Conservation (phyloP, 768 basidiomycete genomes). For the Leccinum uliginosum region DNA sequence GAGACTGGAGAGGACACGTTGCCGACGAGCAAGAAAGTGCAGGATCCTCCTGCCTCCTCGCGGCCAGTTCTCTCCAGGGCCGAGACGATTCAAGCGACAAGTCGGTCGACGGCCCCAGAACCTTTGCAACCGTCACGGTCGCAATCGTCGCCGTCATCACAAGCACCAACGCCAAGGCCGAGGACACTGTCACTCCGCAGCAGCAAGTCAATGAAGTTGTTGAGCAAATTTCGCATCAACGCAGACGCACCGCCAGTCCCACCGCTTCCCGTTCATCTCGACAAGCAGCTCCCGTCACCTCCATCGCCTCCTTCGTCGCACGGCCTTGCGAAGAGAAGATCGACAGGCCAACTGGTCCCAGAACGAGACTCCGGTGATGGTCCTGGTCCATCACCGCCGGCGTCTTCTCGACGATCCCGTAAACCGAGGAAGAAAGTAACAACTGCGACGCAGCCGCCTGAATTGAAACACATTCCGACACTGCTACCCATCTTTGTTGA, state of each 20-base stretch:
- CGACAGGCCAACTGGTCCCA: constrained; percentile 12
- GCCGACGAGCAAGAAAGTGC: constrained; percentile 9
- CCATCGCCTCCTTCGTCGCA: constrained; percentile 18
- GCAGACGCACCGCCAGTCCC: constrained; percentile 43
- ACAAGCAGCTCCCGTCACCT: constrained; percentile 43
- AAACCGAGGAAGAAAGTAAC: constrained; percentile 42
- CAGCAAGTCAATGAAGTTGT: constrained; percentile 42
- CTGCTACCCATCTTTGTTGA: constrained; percentile 88
- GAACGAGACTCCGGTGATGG: neutral
- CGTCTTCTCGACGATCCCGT: constrained; percentile 11
- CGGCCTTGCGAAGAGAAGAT: constrained; percentile 12
- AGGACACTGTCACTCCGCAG: constrained; percentile 45
- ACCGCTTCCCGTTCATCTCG: constrained; percentile 24
- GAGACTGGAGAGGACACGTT: constrained; percentile 9
- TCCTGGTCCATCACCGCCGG: constrained; percentile 4
- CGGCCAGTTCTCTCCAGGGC: neutral
- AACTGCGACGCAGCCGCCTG: constrained; percentile 61
- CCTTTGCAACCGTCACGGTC: neutral
- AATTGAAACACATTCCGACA: constrained; percentile 71
- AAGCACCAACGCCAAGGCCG: constrained; percentile 5
- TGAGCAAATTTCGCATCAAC: constrained; percentile 18
- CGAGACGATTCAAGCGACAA: neutral
- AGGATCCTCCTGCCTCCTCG: neutral
- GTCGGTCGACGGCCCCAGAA: neutral
- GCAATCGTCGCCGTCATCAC: constrained; percentile 6